Conservation (phyloP, 345 rosid genomes). For the Salix suchowensis region DNA sequence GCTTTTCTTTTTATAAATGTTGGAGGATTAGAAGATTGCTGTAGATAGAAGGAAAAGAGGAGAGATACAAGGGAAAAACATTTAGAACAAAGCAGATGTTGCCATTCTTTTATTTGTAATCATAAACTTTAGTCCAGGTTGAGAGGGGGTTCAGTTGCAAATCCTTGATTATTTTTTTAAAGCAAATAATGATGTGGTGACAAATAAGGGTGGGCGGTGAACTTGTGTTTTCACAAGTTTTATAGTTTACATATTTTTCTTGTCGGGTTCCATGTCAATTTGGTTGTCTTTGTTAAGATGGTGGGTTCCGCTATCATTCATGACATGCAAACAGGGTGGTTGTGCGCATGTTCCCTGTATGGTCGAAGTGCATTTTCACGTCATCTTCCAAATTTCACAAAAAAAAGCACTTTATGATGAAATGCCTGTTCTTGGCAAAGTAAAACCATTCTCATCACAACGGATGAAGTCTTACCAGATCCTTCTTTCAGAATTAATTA, state of each 20-base stretch:
- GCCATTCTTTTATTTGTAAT: constrained; percentile 32
- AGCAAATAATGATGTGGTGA: constrained; percentile 15
- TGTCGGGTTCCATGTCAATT: not conserved
- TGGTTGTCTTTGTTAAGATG: not conserved
- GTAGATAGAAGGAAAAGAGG: constrained; percentile 27
- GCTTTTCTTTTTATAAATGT: constrained; percentile 4
- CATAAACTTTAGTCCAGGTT: constrained; percentile 12
- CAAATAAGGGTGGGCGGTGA: not conserved
- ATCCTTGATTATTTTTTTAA: constrained; percentile 19
- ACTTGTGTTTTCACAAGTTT: constrained; percentile 1
- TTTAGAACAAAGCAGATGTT: constrained; percentile 22
- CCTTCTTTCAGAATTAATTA: not conserved
- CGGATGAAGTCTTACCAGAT: not conserved
- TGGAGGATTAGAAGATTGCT: constrained; percentile 13
- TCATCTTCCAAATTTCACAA: not conserved
- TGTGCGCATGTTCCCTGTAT: not conserved
- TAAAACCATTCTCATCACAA: not conserved
- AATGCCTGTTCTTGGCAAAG: not conserved
- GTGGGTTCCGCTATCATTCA: not conserved
- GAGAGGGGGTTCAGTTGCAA: constrained; percentile 21
- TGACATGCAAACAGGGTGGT: not conserved
- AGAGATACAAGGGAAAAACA: constrained; percentile 5
- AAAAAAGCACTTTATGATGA: not conserved
- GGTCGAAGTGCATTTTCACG: not conserved
- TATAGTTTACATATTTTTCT: not conserved